A percentile compares a stretch with the other conserved stretches of the same genome.
Conservation (phyloP, 257 asterid genomes). For the Dorcoceras hygrometricum region DNA sequence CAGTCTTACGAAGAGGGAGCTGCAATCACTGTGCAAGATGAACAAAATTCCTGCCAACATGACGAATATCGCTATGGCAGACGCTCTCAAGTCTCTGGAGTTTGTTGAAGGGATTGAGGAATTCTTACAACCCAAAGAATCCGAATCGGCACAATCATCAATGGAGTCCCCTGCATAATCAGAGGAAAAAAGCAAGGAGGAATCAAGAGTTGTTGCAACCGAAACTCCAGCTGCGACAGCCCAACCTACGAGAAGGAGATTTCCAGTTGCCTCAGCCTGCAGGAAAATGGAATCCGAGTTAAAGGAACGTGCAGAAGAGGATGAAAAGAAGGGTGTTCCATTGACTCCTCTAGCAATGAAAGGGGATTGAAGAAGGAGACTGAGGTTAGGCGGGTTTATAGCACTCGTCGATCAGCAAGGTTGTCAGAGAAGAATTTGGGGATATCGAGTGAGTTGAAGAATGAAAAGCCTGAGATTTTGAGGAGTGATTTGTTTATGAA, state of each 20-base stretch:
- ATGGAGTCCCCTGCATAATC: conserved; percentile 48
- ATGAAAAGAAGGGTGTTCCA: conserved; percentile 30
- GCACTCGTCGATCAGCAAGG: conserved; percentile 63
- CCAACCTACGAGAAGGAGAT: conserved; percentile 32
- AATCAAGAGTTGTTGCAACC: conserved; percentile 21
- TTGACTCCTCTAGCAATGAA: conserved; percentile 45
- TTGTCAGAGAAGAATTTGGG: too few species aligned
- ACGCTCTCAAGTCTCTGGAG: conserved; percentile 53
- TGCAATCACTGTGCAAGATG: too few species aligned
- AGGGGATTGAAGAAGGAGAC: conserved; percentile 37
- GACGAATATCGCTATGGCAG: conserved; percentile 63
- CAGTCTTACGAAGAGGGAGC: too few species aligned
- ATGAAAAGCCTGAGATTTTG: too few species aligned
- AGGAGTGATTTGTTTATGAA: too few species aligned
- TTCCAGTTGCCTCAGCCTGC: too few species aligned
- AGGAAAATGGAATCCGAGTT: conserved; percentile 50
- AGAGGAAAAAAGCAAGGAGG: conserved; percentile 40
- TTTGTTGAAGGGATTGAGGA: conserved; percentile 72
- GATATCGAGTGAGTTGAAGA: too few species aligned
- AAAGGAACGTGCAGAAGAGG: conserved; percentile 41
- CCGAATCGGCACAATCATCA: conserved; percentile 44
- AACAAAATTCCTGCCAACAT: conserved; percentile 65
- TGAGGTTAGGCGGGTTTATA: conserved; percentile 27
- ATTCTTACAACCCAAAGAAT: conserved; percentile 33
- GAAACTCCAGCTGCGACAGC: conserved; percentile 33